Evolutionary conservation across 129 eudicot genomes (phyloP), one percentile per base, ranked within the genome.

Genomic region (Saposhnikovia divaricata): DNA sequence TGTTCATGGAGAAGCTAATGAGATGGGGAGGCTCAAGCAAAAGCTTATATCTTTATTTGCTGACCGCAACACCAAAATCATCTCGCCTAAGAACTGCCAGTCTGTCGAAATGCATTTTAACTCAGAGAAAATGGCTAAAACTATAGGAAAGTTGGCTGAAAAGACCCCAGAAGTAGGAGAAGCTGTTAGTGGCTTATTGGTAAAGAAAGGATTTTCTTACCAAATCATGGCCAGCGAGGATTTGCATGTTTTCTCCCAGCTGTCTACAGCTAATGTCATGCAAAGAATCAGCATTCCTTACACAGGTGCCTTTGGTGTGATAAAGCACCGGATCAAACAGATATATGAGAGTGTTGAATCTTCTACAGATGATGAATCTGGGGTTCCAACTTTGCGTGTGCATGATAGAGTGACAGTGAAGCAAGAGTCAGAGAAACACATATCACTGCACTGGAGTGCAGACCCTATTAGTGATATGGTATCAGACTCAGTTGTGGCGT

Each of bases 391-490:
- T 83, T 79, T 95, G 83, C 79, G 84, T 27, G 97, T 95, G 12
- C 98, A 95, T 40, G 97, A 86, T 16, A 76, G 76, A 70, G 98
- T 95, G 21, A 95, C 92, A 1, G 88, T 95, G 78, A 95, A 90
- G 80, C 97, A 86, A 83, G 98, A 95, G 38, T 90, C 98, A 0
- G 97, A 90, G 79, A 85, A 90, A 63, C 98, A 95, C 82, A 74
- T 95, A 63, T 92, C 97, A 1, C 65, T 95, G 74, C 97, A 95
- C 47, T 95, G 98, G 98, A 57, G 82, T 0, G 98, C 98, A 0
- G 97, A 95, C 76, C 98, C 98, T 2, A 88, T 95, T 0, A 89
- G 96, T 43, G 98, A 95, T 53, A 95, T 95, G 98, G 98, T 95
- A 40, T 90, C 98, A 11, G 98, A 95, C 76, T 95, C 98, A 8